Base-by-base conservation (phyloP, 2,329 filamentous ascomycete species). In the Paecilomyces fulvus region DNA sequence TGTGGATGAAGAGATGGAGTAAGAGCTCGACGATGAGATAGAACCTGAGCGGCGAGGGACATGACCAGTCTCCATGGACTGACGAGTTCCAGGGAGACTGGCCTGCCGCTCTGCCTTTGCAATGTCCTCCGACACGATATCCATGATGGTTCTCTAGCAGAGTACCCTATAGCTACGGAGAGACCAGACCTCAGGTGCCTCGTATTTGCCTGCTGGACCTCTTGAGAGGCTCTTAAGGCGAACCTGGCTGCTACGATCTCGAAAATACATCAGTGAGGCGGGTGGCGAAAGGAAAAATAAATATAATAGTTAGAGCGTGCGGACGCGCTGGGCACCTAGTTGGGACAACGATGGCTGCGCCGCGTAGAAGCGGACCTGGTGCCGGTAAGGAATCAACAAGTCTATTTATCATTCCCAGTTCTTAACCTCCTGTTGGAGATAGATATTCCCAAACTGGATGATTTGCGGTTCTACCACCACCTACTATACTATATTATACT, bases 61-160 rank as follows among this genome's bases (percentile, higher is more conserved):
- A 52, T 53, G 50, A 31, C 17, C 56, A 50, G 58, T 52, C 33
- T 59, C 60, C 17, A 62, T 28, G 43, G 58, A 55, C 49, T 64
- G 58, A 52, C 49, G 59, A 52, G 37, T 53, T 21, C 53, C 58
- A 20, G 59, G 56, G 51, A 59, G 61, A 28, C 59, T 63, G 48
- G 66, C 65, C 53, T 67, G 60, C n/a, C 64, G 46, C 59, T 70
- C 68, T 3, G 69, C 72, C 60, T 73, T 71, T 56, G 75, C 68
- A 51, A 72, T 43, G 51, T 74, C 71, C 53, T 65, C 62, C 56
- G 70, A 67, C 48, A 70, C 61, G 30, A 65, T 57, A 62, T 75
- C 70, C 73, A 75, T 75, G 49, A 54, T 63, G 52, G 51, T 11
- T 30, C 23, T 21, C 20, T 30, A 53, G 46, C 46, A 37, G 17